Evolutionary conservation across 2,329 filamentous ascomycete genomes (phyloP).

Genomic region (Sarocladium kiliense): DNA sequence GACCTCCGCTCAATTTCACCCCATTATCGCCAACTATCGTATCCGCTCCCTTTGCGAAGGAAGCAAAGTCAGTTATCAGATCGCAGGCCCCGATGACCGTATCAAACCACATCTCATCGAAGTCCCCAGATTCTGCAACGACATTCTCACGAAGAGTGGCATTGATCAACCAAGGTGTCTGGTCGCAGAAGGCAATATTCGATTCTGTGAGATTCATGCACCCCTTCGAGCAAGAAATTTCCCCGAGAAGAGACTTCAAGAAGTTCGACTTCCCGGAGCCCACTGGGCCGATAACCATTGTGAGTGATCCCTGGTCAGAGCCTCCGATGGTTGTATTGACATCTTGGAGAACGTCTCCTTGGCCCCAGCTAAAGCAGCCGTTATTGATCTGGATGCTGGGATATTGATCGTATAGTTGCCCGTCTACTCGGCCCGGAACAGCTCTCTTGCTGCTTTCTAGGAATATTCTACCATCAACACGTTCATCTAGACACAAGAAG

Average conservation of each 20-base stretch:
- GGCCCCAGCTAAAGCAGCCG: too few relatives aligned
- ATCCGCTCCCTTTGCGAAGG: slow-evolving; percentile 18
- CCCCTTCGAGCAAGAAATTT: slow-evolving; percentile 17
- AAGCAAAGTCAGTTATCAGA: slow-evolving; percentile 22
- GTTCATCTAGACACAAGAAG: too few relatives aligned
- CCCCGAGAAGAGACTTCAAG: slow-evolving; percentile 26
- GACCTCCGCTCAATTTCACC: slow-evolving; percentile 28
- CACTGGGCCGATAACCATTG: slow-evolving; percentile 25
- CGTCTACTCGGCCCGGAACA: too few relatives aligned
- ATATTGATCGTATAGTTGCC: too few relatives aligned
- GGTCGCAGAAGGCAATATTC: slow-evolving; percentile 24
- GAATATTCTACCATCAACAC: too few relatives aligned
- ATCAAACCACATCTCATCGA: slow-evolving; percentile 24
- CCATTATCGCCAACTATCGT: slow-evolving; percentile 26
- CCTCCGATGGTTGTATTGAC: too few relatives aligned
- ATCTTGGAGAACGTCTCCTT: too few relatives aligned
- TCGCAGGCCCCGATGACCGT: slow-evolving; percentile 28
- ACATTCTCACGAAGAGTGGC: slow-evolving; percentile 29
- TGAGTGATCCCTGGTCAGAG: too few relatives aligned
- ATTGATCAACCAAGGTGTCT: slow-evolving; percentile 29
- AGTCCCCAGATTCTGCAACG: slow-evolving; percentile 23
- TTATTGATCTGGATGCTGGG: too few relatives aligned
- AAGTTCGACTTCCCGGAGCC: slow-evolving; percentile 31
- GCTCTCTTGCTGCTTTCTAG: too few relatives aligned
- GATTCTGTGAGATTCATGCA: slow-evolving; percentile 17